phyloP scores from a whole-genome alignment of 371 early-diverging fungal genomes.

The Mortierella sp. region DNA sequence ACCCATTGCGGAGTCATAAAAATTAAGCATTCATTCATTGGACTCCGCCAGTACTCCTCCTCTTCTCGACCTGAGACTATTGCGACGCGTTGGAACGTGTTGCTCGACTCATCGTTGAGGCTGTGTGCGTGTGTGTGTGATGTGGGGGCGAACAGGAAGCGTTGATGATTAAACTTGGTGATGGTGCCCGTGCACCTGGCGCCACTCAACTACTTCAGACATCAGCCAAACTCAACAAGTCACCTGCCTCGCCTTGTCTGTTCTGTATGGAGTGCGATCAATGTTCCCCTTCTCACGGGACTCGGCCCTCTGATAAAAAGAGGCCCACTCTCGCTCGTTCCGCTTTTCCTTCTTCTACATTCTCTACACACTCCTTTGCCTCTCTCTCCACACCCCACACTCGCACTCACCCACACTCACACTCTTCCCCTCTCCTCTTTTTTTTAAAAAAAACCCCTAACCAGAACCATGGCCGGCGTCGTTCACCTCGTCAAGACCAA shows the following conservation, averaged over 20 bases:
- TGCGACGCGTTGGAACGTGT: too few species aligned
- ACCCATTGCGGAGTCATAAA: too few species aligned
- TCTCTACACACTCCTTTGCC: neutral
- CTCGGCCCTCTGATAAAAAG: too few species aligned
- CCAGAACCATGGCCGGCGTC: constrained; percentile 32
- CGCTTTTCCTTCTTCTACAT: neutral
- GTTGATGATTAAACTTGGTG: too few species aligned
- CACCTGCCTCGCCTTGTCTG: neutral
- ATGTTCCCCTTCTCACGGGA: neutral
- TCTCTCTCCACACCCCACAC: neutral
- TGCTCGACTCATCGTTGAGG: too few species aligned
- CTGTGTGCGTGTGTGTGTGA: too few species aligned
- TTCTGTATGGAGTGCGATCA: neutral
- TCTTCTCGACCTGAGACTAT: too few species aligned
- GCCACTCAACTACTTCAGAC: too few species aligned
- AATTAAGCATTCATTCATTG: too few species aligned
- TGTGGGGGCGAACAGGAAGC: too few species aligned
- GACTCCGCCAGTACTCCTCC: too few species aligned
- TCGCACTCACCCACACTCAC: neutral
- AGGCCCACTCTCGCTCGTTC: neutral
- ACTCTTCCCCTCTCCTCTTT: neutral
- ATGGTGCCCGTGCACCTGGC: too few species aligned
- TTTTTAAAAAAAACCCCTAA: constrained; percentile 1
- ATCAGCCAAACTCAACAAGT: neutral
- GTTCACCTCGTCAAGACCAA: constrained; percentile 43